phyloP scores from a whole-genome alignment of 768 basidiomycete genomes.

The Tephrocybe sp. region DNA sequence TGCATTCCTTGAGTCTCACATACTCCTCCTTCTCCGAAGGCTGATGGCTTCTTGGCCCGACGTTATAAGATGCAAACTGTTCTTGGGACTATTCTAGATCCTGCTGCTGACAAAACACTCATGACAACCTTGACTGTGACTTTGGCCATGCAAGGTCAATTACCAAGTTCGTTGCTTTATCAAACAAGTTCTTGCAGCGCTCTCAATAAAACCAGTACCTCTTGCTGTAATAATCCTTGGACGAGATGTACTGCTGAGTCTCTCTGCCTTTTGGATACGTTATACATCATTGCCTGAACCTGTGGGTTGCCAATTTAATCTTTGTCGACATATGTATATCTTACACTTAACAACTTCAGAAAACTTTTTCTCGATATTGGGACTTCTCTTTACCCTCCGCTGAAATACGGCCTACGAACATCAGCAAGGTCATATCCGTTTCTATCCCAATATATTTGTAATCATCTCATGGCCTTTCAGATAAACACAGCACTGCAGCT shows the following conservation, averaged over 20 bases:
- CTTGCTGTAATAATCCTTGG: slow-evolving; percentile 86
- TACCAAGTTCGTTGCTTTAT: slow-evolving; percentile 64
- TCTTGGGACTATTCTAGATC: slow-evolving; percentile 94
- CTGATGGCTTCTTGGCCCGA: slow-evolving; percentile 89
- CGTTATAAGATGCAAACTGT: slow-evolving; percentile 84
- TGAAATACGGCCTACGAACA: slow-evolving; percentile 88
- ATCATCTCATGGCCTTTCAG: slow-evolving; percentile 33
- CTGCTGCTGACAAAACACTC: slow-evolving; percentile 93
- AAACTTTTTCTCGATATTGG: slow-evolving; percentile 93
- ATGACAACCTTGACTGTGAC: slow-evolving; percentile 93
- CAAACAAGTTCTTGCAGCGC: neutral
- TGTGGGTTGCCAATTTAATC: slow-evolving; percentile 48
- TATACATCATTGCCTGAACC: slow-evolving; percentile 87
- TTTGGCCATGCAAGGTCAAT: slow-evolving; percentile 75
- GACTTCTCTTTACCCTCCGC: slow-evolving; percentile 94
- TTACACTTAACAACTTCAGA: slow-evolving; percentile 40
- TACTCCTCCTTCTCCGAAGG: slow-evolving; percentile 47
- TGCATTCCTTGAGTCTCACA: slow-evolving; percentile 9
- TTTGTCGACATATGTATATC: no score
- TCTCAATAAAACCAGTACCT: slow-evolving; percentile 53
- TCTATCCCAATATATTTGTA: neutral
- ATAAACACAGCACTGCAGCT: slow-evolving; percentile 93
- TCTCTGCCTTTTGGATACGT: slow-evolving; percentile 91
- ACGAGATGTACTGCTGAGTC: slow-evolving; percentile 78
- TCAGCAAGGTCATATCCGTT: slow-evolving; percentile 70